Conservation (phyloP, 306 rosid species). For the Glycine soja region DNA sequence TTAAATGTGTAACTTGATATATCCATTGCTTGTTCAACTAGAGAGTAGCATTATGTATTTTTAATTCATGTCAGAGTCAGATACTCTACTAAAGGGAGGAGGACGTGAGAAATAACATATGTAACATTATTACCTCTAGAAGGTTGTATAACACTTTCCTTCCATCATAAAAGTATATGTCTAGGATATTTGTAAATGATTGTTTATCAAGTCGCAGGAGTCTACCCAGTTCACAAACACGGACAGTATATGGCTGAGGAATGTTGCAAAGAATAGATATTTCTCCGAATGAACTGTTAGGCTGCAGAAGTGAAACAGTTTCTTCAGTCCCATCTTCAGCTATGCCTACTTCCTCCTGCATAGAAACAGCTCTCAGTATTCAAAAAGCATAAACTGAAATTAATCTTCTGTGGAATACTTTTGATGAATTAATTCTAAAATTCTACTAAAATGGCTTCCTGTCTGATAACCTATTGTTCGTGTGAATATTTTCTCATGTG, state of each 20-base stretch:
- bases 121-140: conserved; percentile 69
- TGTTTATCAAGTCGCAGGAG: conserved; percentile 93
- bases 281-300: conserved; percentile 80
- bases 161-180: conserved; percentile 87
- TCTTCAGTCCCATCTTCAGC: conserved; percentile 82
- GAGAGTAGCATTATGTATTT: conserved; percentile 23
- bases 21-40: conserved; percentile 37
- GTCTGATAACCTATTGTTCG: conserved; percentile 16
- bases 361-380: conserved; percentile 34
- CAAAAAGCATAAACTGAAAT: conserved; percentile 24
- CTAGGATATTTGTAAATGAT: conserved; percentile 85
- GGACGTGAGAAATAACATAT: neutral
- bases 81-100: conserved; percentile 10
- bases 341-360: conserved; percentile 82
- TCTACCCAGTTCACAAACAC: conserved; percentile 85
- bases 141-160: conserved; percentile 90
- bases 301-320: conserved; percentile 64
- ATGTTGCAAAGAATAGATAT: conserved; percentile 94
- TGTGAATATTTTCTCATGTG: conserved; percentile 15
- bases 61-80: neutral
- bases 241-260: conserved; percentile 91
- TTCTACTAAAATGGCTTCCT: conserved; percentile 8
- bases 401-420: neutral
- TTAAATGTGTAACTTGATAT: conserved; percentile 17
- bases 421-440: conserved; percentile 17